Base-by-base conservation (phyloP, 139 green algal species). In the Chlamydomonas schloesseri region DNA sequence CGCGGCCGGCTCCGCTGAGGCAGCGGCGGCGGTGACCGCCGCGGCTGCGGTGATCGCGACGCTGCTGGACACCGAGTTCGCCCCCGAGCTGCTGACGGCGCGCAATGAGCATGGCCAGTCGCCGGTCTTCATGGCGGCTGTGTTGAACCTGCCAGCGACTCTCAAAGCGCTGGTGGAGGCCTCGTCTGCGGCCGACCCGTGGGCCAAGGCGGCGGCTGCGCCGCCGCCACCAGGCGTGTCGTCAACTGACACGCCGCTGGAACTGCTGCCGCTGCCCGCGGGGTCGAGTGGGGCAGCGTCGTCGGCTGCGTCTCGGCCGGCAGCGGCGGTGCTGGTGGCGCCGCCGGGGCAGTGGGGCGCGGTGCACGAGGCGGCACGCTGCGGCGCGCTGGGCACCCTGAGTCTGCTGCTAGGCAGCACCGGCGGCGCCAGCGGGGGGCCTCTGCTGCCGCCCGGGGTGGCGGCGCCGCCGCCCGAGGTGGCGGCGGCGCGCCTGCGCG, bases 61-160 rank as follows among this genome's bases (percentile, higher is more conserved):
- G 34, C 58, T 83, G 13, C 60, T 83, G 28, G 36, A 37, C 1
- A 21, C 28, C 24, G 60, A 83, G 2, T 13, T 21, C 9, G 1
- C 18, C 0, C 18, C 26, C 8, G 76, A 72, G 76, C 62, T 83
- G 60, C 34, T 83, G 76, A 28, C 60, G 15, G 36, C 34, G 20
- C n/a, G 24, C 3, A 83, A 83, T 26, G 58, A 55, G 20, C 10
- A 84, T 18, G 78, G 78, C 78, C 64, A 75, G 2, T 67, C 78
- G 64, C 42, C 78, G 10, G 64, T 65, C 17, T 71, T 84, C 68
- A 46, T 84, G 28, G 78, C 78, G 64, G 78, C 78, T 29, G 28
- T 84, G 14, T 5, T n/a, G 17, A 64, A 84, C 60, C 64, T 74
- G 64, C 64, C 26, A 0, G 18, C 4, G 17, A 23, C 67, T 18